phyloP scores from a whole-genome alignment of 2,329 filamentous ascomycete species.

The Sporothrix schenckii region DNA sequence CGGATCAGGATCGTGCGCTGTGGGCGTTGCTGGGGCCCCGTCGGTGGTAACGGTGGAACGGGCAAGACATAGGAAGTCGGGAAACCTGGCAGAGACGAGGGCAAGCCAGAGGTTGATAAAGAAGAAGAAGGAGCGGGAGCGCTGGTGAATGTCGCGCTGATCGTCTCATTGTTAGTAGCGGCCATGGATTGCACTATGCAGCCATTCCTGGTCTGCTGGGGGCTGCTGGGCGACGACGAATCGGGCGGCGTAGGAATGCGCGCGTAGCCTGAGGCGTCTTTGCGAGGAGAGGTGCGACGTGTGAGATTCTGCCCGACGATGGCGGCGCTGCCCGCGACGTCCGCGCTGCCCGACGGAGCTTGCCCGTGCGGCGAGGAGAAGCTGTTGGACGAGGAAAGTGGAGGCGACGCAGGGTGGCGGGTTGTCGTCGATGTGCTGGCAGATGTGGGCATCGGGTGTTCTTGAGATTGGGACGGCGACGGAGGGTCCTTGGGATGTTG shows the following conservation, averaged over 20 bases:
- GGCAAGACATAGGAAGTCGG: conserved; percentile 28
- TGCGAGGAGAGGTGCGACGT: background rate
- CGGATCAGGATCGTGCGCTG: conserved; percentile 73
- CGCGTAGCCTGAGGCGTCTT: conserved; percentile 14
- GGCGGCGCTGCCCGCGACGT: background rate
- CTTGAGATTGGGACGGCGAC: conserved; percentile 9
- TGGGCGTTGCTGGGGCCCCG: conserved; percentile 42
- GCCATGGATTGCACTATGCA: conserved; percentile 10
- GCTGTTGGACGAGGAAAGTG: conserved; percentile 40
- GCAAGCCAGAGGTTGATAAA: background rate
- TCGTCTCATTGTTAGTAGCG: conserved; percentile 37
- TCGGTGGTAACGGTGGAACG: conserved; percentile 40
- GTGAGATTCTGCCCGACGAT: background rate
- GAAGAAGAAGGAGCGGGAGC: conserved; percentile 6
- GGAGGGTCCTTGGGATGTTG: background rate
- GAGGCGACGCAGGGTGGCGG: conserved; percentile 33
- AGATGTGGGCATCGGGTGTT: conserved; percentile 4
- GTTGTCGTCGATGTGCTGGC: background rate
- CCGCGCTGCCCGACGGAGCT: background rate
- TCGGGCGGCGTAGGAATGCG: conserved; percentile 43
- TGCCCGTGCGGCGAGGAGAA: conserved; percentile 29
- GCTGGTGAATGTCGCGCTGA: conserved; percentile 26
- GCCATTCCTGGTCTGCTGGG: conserved; percentile 29
- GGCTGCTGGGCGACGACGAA: conserved; percentile 50
- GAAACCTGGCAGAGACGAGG: background rate